Evolutionary conservation across 2,329 filamentous ascomycete genomes (phyloP).

Genomic region (Phaeoacremonium minimum): DNA sequence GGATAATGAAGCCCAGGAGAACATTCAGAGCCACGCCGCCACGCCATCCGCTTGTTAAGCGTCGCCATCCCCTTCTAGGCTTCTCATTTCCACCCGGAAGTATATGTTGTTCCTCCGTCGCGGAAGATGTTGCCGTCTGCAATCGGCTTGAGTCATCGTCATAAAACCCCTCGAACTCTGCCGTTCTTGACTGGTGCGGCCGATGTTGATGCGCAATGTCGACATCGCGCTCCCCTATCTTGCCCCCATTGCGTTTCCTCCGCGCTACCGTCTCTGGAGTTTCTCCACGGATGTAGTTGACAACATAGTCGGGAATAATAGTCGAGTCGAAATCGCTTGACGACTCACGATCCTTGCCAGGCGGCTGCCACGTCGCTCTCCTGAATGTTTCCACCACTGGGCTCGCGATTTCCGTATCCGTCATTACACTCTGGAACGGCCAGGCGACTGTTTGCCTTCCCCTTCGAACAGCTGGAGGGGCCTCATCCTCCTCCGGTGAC

Average conservation of each 20-base stretch:
- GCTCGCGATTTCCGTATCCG: slow-evolving; percentile 15
- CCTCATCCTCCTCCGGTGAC: slow-evolving; percentile 1
- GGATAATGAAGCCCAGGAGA: slow-evolving; percentile 26
- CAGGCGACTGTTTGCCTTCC: slow-evolving; percentile 23
- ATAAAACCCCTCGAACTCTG: slow-evolving; percentile 23
- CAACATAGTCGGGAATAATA: slow-evolving; percentile 51
- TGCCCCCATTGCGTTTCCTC: slow-evolving; percentile 32
- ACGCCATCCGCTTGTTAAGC: slow-evolving; percentile 39
- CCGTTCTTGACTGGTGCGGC: slow-evolving; percentile 25
- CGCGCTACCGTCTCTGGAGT: slow-evolving; percentile 47
- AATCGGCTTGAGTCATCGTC: slow-evolving; percentile 4
- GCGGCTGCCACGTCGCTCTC: slow-evolving; percentile 20
- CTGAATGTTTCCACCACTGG: slow-evolving; percentile 6
- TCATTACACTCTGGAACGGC: slow-evolving; percentile 27
- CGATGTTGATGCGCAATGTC: slow-evolving; percentile 22
- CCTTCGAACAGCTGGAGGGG: slow-evolving; percentile 5
- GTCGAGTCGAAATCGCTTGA: slow-evolving; percentile 16
- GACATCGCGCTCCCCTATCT: slow-evolving; percentile 22
- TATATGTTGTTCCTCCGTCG: slow-evolving; percentile 11
- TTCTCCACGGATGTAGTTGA: slow-evolving; percentile 51
- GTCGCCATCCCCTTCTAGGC: slow-evolving; percentile 16
- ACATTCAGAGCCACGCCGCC: slow-evolving; percentile 40
- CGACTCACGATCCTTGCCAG: slow-evolving; percentile 1
- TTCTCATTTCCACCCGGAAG: slow-evolving; percentile 8
- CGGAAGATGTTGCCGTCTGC: slow-evolving; percentile 7